Conservation (phyloP, 208 protist genomes). For the Leishmania braziliensis region DNA sequence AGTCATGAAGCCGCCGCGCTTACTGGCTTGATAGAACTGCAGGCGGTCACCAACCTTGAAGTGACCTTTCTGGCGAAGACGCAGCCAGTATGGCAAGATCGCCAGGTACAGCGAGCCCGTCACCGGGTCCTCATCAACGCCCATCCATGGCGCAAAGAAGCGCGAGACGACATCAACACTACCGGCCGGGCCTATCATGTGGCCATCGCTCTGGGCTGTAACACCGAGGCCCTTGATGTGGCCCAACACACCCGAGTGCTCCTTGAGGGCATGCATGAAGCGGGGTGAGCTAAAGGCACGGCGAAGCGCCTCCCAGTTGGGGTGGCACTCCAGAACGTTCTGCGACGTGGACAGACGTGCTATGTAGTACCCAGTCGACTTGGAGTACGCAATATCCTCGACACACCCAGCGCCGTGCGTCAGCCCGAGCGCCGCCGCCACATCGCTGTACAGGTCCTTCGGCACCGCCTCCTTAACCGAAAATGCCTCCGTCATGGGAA, state of each 20-base stretch:
- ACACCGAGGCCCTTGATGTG: conserved; percentile 38
- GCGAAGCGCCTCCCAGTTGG: conserved; percentile 28
- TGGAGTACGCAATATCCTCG: conserved; percentile 45
- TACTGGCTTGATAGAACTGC: conserved; percentile 63
- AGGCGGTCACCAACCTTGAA: conserved; percentile 61
- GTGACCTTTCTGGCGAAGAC: conserved; percentile 31
- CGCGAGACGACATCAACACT: conserved; percentile 58
- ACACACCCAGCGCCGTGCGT: conserved; percentile 43
- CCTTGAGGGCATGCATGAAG: conserved; percentile 36
- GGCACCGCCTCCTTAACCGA: conserved; percentile 43
- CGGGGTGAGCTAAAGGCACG: conserved; percentile 30
- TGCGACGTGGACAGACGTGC: conserved; percentile 35
- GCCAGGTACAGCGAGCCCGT: conserved; percentile 51
- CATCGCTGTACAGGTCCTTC: conserved; percentile 18
- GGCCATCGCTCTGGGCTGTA: conserved; percentile 39
- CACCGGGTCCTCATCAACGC: conserved; percentile 73
- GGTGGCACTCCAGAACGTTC: conserved; percentile 42
- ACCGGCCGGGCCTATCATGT: conserved; percentile 31
- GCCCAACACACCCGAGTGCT: conserved; percentile 34
- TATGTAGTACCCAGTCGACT: conserved; percentile 45
- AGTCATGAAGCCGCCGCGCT: conserved; percentile 47
- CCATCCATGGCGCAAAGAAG: conserved; percentile 73
- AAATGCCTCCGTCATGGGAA: conserved; percentile 51
- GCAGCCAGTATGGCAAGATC: conserved; percentile 66
- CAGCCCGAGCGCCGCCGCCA: conserved; percentile 47